Conservation (phyloP, 2,329 filamentous ascomycete species). For the Sarocladium strictum region DNA sequence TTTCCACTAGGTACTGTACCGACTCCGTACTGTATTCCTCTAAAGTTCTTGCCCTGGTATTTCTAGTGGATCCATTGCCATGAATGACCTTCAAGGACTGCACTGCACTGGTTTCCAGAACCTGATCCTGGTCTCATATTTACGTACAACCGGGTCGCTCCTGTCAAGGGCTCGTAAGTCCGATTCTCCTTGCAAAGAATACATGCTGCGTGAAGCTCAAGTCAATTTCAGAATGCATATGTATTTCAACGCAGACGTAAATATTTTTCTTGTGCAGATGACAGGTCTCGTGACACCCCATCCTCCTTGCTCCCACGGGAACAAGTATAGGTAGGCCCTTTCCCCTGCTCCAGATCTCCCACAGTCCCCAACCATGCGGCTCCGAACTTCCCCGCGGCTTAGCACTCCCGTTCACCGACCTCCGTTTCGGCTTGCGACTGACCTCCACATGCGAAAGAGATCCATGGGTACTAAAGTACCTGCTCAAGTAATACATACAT, state of each 20-base stretch:
- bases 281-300: background rate
- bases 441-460: too few species aligned
- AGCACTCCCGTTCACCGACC: slow-evolving; percentile 7
- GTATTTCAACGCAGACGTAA: too few species aligned
- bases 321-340: background rate
- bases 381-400: slow-evolving; percentile 4
- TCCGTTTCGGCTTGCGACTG: slow-evolving; percentile 2
- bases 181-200: background rate
- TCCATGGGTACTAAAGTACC: too few species aligned
- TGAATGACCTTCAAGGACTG: background rate
- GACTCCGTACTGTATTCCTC: too few species aligned
- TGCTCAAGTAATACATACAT: too few species aligned
- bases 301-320: slow-evolving; percentile 1
- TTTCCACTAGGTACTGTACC: too few species aligned
- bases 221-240: too few species aligned
- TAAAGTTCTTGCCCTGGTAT: too few species aligned
- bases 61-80: too few species aligned
- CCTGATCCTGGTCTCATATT: background rate
- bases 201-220: background rate
- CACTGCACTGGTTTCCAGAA: background rate
- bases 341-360: background rate
- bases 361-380: slow-evolving; percentile 4
- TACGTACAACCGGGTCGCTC: background rate
- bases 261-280: too few species aligned
- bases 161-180: background rate